Percentiles rank a stretch among this genome's conserved stretches.
These are phyloP conservation scores for Auricularia sp. DNA, from an alignment of 768 basidiomycete species.

Conservation along the genomic window DNA sequence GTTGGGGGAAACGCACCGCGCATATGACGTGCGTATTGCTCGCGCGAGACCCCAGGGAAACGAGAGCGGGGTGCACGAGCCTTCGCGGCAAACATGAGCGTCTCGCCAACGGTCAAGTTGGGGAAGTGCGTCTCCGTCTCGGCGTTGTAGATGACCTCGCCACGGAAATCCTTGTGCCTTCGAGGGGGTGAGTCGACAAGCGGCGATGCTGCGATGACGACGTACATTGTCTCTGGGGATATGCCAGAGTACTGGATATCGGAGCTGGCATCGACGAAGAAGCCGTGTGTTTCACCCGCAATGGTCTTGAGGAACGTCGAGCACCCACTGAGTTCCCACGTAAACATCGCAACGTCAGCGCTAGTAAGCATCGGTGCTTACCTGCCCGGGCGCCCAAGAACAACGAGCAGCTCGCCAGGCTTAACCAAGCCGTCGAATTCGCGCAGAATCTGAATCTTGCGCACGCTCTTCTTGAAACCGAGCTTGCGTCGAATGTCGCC, in stretches of 20 bases:
- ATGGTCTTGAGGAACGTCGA: conserved; percentile 42
- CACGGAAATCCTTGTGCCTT: conserved; percentile 29
- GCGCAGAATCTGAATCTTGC: conserved; percentile 36
- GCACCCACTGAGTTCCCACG: conserved; percentile 20
- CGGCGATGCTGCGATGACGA: too few species aligned
- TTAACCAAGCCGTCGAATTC: conserved; percentile 55
- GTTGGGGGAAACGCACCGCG: background rate
- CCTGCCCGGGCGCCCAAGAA: conserved; percentile 30
- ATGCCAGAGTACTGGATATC: conserved; percentile 39
- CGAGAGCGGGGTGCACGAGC: conserved; percentile 34
- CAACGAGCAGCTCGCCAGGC: conserved; percentile 68
- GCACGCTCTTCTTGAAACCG: conserved; percentile 13
- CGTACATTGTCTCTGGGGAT: conserved; percentile 29
- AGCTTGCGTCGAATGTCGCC: background rate
- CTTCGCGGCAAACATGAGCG: conserved; percentile 41
- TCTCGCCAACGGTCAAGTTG: conserved; percentile 38
- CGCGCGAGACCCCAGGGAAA: conserved; percentile 22
- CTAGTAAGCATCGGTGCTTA: background rate
- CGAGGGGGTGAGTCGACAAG: too few species aligned
- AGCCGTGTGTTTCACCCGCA: conserved; percentile 27
- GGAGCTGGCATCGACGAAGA: conserved; percentile 28
- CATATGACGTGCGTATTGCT: conserved; percentile 27
- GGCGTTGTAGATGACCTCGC: conserved; percentile 63
- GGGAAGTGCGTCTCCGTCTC: conserved; percentile 41
- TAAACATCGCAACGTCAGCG: background rate